Conservation (phyloP, 192 early-diverging fungal genomes). For the Coemansia sp. region DNA sequence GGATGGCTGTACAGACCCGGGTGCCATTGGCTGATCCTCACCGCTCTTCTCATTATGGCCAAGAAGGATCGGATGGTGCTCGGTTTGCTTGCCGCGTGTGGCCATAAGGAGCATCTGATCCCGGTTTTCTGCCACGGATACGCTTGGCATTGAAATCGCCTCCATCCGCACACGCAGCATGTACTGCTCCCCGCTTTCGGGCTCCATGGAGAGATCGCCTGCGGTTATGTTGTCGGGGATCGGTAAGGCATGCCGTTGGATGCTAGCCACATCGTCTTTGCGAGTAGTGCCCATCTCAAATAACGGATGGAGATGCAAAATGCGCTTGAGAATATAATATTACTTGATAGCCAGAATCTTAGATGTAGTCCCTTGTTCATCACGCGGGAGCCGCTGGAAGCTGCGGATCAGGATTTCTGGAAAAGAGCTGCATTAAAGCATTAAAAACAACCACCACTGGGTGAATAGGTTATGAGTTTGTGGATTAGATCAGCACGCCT, state of each 20-base stretch:
- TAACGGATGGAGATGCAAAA: neutral
- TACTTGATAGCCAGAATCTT: too few relatives aligned
- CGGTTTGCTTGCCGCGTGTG: neutral
- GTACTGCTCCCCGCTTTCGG: conserved; percentile 49
- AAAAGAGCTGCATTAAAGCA: too few relatives aligned
- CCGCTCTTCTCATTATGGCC: neutral
- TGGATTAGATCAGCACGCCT: neutral
- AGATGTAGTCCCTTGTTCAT: too few relatives aligned
- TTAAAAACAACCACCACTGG: neutral
- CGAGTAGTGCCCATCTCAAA: conserved; percentile 1
- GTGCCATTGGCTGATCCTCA: neutral
- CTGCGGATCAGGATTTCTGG: too few relatives aligned
- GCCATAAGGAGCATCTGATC: conserved; percentile 9
- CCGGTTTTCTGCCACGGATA: conserved; percentile 21
- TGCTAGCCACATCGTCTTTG: conserved; percentile 9
- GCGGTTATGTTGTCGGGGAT: conserved; percentile 15
- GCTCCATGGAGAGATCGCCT: conserved; percentile 33
- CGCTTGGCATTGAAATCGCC: conserved; percentile 21
- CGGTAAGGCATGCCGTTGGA: conserved; percentile 38
- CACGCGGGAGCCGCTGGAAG: too few relatives aligned
- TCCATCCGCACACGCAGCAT: conserved; percentile 46
- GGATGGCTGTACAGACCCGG: conserved; percentile 13
- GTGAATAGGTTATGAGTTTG: neutral
- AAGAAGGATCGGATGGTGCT: neutral
- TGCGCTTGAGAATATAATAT: too few relatives aligned